These are phyloP conservation scores for Penicillium maclennaniae DNA, from an alignment of 495 filamentous ascomycete genomes.

Conservation along the genomic window DNA sequence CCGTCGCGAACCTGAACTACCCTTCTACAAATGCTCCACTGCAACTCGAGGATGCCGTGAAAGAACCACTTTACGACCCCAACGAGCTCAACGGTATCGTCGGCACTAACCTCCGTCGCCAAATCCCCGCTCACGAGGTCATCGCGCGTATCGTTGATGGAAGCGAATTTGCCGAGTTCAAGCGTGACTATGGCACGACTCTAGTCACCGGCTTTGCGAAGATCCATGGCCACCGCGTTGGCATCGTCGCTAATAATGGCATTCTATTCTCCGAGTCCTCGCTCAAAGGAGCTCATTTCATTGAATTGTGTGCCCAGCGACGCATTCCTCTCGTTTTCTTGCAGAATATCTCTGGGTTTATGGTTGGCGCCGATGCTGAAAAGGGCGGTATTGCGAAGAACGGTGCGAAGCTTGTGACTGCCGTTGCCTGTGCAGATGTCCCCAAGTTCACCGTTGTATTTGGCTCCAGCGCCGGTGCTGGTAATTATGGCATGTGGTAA, in stretches of 20 bases:
- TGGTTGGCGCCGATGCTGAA: slow-evolving; percentile 93
- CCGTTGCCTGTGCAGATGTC: slow-evolving; percentile 90
- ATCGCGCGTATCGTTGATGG: slow-evolving; percentile 94
- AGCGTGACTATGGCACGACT: slow-evolving; percentile 83
- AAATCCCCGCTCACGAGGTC: slow-evolving; percentile 81
- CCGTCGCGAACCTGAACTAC: slow-evolving; percentile 86
- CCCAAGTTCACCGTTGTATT: slow-evolving; percentile 97
- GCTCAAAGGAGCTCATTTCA: slow-evolving; percentile 95
- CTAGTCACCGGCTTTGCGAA: slow-evolving; percentile 89
- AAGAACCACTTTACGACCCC: slow-evolving; percentile 78
- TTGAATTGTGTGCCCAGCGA: slow-evolving; percentile 92
- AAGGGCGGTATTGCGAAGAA: slow-evolving; percentile 96
- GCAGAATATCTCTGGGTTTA: slow-evolving; percentile 97
- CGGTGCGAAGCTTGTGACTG: slow-evolving; percentile 93
- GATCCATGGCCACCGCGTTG: slow-evolving; percentile 88
- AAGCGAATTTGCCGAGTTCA: slow-evolving; percentile 89
- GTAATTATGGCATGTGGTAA: slow-evolving; percentile 81
- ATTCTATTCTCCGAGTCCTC: slow-evolving; percentile 91
- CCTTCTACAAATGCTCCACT: slow-evolving; percentile 40
- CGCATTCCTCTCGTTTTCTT: slow-evolving; percentile 87
- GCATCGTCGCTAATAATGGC: slow-evolving; percentile 95
- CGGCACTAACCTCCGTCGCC: slow-evolving; percentile 79
- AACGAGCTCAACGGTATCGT: slow-evolving; percentile 84
- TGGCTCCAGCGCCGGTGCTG: slow-evolving; percentile 71
- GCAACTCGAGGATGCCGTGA: slow-evolving; percentile 27